Conservation (phyloP, 2,329 filamentous ascomycete species). For the Harringtonia aguacate region DNA sequence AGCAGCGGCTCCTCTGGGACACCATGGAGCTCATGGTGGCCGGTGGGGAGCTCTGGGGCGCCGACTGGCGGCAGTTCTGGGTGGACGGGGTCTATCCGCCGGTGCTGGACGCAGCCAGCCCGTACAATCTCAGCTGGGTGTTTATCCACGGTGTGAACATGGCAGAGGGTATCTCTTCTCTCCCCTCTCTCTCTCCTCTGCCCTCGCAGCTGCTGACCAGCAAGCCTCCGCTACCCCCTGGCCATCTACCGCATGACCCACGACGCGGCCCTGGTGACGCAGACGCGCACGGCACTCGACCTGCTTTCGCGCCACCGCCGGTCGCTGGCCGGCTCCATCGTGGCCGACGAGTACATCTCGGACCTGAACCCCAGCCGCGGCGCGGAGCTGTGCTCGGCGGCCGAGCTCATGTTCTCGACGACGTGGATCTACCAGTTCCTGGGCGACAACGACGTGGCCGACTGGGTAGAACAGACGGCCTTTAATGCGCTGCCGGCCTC, state of each 20-base stretch:
- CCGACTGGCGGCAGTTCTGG: slow-evolving; percentile 25
- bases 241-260: slow-evolving; percentile 32
- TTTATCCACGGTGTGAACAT: slow-evolving; percentile 36
- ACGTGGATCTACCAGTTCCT: slow-evolving; percentile 38
- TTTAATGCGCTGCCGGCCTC: slow-evolving; percentile 42
- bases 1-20: slow-evolving; percentile 17
- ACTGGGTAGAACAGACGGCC: slow-evolving; percentile 35
- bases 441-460: slow-evolving; percentile 31
- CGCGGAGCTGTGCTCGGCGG: slow-evolving; percentile 39
- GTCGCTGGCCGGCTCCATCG: slow-evolving; percentile 33
- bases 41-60: slow-evolving; percentile 23
- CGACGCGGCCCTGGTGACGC: slow-evolving; percentile 28
- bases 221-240: slow-evolving; percentile 29
- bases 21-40: slow-evolving; percentile 18
- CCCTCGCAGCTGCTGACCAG: background rate
- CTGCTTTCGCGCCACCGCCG: slow-evolving; percentile 37
- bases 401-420: slow-evolving; percentile 40
- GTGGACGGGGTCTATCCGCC: slow-evolving; percentile 23
- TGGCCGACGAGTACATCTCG: slow-evolving; percentile 37
- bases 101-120: slow-evolving; percentile 15
- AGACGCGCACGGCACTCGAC: slow-evolving; percentile 27
- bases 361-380: slow-evolving; percentile 30
- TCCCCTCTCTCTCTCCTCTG: too few relatives aligned
- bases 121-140: slow-evolving; percentile 16
- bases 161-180: slow-evolving; percentile 22